phyloP scores from a whole-genome alignment of 805 yeast species.

The Nakazawaea molendinolei region DNA sequence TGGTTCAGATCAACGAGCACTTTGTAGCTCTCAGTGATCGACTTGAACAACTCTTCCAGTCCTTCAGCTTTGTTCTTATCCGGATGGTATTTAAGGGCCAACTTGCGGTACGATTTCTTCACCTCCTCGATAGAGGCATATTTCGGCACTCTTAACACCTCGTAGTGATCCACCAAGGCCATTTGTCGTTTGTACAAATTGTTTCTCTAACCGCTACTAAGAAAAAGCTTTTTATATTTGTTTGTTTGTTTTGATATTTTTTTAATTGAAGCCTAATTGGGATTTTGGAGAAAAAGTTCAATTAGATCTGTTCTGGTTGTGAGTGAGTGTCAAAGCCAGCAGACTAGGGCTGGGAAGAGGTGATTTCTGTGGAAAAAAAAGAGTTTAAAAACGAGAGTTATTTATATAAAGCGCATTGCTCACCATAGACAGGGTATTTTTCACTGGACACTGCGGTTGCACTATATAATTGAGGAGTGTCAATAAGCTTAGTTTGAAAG shows the following conservation, averaged over 20 bases:
- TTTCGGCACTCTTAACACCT: slow-evolving; percentile 46
- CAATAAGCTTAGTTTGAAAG: no score
- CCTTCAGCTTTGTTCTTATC: slow-evolving; percentile 59
- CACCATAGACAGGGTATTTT: no score
- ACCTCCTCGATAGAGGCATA: slow-evolving; percentile 53
- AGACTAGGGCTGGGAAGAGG: no score
- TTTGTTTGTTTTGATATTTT: slow-evolving; percentile 1
- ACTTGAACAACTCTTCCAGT: slow-evolving; percentile 9
- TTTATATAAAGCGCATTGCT: no score
- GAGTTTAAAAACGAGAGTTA: no score
- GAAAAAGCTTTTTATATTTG: not conserved
- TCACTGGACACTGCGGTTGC: no score
- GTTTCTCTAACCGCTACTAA: not conserved
- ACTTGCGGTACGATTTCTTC: slow-evolving; percentile 72
- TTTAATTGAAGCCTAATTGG: no score
- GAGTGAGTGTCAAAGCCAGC: no score
- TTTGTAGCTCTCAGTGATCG: slow-evolving; percentile 7
- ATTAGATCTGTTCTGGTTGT: no score
- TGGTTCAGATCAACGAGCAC: not conserved
- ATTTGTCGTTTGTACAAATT: not conserved
- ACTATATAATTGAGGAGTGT: no score
- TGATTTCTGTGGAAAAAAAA: no score
- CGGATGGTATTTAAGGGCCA: slow-evolving; percentile 72
- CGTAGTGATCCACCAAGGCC: slow-evolving; percentile 43
- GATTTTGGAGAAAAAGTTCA: no score